Evolutionary conservation across 352 stramenopile species (phyloP).

Genomic region (Phytophthora aleatoria): DNA sequence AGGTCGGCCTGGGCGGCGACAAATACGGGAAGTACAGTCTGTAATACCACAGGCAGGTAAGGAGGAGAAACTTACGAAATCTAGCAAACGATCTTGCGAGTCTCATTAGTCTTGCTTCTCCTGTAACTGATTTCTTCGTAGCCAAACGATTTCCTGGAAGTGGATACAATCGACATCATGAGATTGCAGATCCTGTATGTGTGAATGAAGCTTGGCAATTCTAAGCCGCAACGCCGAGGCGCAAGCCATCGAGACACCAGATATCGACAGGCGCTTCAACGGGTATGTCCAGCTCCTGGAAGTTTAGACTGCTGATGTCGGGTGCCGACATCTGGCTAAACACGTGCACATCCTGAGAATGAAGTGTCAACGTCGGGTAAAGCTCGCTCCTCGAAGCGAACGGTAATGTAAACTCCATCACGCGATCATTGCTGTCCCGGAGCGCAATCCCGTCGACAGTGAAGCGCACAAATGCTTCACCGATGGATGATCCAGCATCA

Average conservation of each 20-base stretch:
- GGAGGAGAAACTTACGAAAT: slow-evolving; percentile 11
- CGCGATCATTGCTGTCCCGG: slow-evolving; percentile 51
- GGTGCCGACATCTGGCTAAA: slow-evolving; percentile 80
- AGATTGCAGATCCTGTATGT: slow-evolving; percentile 9
- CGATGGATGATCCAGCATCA: slow-evolving; percentile 21
- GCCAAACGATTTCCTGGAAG: slow-evolving; percentile 24
- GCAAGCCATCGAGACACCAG: slow-evolving; percentile 77
- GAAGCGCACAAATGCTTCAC: slow-evolving; percentile 66
- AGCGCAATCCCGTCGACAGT: slow-evolving; percentile 73
- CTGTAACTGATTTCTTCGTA: slow-evolving; percentile 29
- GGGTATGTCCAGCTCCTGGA: slow-evolving; percentile 55
- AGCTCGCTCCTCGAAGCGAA: slow-evolving; percentile 71
- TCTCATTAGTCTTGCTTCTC: slow-evolving; percentile 30
- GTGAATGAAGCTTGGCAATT: slow-evolving; percentile 21
- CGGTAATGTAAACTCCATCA: slow-evolving; percentile 64
- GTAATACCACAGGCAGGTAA: slow-evolving; percentile 49
- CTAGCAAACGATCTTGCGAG: slow-evolving; percentile 10
- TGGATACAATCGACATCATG: slow-evolving; percentile 26
- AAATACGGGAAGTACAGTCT: slow-evolving; percentile 92
- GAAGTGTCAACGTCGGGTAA: slow-evolving; percentile 84
- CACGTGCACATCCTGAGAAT: slow-evolving; percentile 82
- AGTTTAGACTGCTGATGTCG: slow-evolving; percentile 61
- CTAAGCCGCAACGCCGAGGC: slow-evolving; percentile 33
- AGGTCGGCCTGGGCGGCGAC: slow-evolving; percentile 84
- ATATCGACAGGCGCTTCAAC: slow-evolving; percentile 44